Conservation (phyloP, 1,139 yeast genomes). For the Protomyces lactucae-debilis region DNA sequence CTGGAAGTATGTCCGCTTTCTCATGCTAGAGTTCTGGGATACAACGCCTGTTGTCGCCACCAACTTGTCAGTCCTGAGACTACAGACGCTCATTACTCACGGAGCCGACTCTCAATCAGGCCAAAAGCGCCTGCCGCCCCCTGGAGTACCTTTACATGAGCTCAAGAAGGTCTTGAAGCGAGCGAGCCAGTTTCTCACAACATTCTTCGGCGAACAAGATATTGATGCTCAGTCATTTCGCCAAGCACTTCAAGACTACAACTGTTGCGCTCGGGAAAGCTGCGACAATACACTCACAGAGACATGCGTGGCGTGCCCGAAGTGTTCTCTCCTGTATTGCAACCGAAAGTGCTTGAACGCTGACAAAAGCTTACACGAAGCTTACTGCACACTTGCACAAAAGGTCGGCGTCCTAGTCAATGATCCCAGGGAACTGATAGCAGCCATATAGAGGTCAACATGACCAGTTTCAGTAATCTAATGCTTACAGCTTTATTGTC, state of each 20-base stretch:
- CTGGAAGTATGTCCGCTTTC: constrained; percentile 5
- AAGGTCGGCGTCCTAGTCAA: not conserved
- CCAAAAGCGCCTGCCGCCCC: not conserved
- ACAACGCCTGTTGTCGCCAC: constrained; percentile 21
- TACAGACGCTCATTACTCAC: constrained; percentile 6
- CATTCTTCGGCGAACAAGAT: constrained; percentile 10
- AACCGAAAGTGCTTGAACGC: not conserved
- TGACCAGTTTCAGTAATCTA: not conserved
- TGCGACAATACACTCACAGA: not conserved
- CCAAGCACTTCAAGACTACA: constrained; percentile 1
- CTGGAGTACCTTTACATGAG: constrained; percentile 4
- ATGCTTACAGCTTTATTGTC: not conserved
- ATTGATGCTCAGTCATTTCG: constrained; percentile 8
- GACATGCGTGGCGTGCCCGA: constrained; percentile 10
- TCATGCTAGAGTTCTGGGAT: constrained; percentile 1
- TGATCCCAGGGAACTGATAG: not conserved
- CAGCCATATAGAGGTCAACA: not conserved
- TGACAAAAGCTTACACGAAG: not conserved
- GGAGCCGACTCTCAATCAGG: not conserved
- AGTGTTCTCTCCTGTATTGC: constrained; percentile 5
- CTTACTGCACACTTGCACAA: not conserved
- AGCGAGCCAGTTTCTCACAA: not conserved
- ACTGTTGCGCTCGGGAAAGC: not conserved
- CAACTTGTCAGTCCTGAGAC: constrained; percentile 15
- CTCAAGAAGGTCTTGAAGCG: not conserved